A percentile compares a stretch with the other conserved stretches of the same genome.
These are phyloP conservation scores for Aquilaria malaccensis DNA, from an alignment of 345 rosid genomes.

Conservation along the genomic window DNA sequence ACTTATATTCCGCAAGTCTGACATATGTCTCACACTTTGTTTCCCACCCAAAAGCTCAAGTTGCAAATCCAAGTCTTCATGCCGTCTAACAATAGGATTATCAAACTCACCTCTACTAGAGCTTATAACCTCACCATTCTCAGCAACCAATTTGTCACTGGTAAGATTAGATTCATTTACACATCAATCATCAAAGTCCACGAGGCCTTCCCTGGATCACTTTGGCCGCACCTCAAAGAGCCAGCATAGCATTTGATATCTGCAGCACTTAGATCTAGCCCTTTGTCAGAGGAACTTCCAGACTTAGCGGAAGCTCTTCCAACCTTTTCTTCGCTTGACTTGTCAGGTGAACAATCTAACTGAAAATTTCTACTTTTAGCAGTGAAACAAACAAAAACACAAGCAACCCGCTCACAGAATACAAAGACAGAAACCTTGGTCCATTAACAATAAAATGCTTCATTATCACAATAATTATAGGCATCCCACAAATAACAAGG, in stretches of 20 bases:
- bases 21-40: constrained; percentile 32
- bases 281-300: constrained; percentile 30
- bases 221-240: constrained; percentile 29
- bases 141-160: constrained; percentile 28
- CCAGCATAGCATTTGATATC: constrained; percentile 38
- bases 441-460: too few relatives aligned
- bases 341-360: constrained; percentile 33
- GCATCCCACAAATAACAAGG: too few relatives aligned
- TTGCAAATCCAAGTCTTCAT: constrained; percentile 28
- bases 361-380: constrained; percentile 45
- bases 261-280: constrained; percentile 34
- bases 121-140: constrained; percentile 25
- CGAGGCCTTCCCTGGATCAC: constrained; percentile 23
- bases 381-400: constrained; percentile 29
- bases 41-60: constrained; percentile 20
- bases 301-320: constrained; percentile 34
- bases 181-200: constrained; percentile 13
- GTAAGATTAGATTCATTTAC: constrained; percentile 24
- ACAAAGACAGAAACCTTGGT: not conserved
- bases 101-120: constrained; percentile 13
- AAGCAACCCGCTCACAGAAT: constrained; percentile 15
- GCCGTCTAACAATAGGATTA: constrained; percentile 18
- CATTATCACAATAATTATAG: too few relatives aligned
- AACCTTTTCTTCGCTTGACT: constrained; percentile 36
- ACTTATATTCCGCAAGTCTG: constrained; percentile 26